Evolutionary conservation across 2,329 filamentous ascomycete genomes (phyloP).

Genomic region (Sporothrix pallida): DNA sequence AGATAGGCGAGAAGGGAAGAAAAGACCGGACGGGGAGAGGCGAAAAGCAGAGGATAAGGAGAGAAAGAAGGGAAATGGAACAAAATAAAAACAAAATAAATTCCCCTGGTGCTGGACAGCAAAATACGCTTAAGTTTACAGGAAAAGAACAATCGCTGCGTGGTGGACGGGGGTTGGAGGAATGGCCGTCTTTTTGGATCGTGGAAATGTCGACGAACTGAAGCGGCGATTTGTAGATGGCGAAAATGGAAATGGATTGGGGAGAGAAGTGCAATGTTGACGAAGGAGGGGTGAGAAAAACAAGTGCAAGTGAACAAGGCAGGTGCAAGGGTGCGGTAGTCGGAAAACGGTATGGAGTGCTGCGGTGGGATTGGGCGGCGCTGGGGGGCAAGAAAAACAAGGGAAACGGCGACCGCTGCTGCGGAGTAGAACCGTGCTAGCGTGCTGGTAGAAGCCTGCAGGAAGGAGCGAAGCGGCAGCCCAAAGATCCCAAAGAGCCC

Average conservation of each 20-base stretch:
- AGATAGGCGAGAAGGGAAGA: background rate
- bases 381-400: conserved; percentile 26
- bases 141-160: background rate
- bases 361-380: conserved; percentile 24
- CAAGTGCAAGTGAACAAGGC: conserved; percentile 6
- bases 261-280: conserved; percentile 22
- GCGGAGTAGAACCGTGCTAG: conserved; percentile 11
- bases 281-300: conserved; percentile 29
- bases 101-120: background rate
- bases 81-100: background rate
- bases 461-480: conserved; percentile 13
- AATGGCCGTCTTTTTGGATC: background rate
- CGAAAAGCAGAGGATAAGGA: background rate
- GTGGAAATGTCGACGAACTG: conserved; percentile 12
- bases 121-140: conserved; percentile 12
- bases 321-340: conserved; percentile 20
- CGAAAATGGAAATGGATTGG: conserved; percentile 26
- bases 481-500: background rate
- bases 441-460: background rate
- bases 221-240: conserved; percentile 22
- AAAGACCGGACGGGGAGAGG: background rate
- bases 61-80: background rate
- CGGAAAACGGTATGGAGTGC: conserved; percentile 24
- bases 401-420: conserved; percentile 14
- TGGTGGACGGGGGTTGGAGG: background rate